phyloP scores from a whole-genome alignment of 495 filamentous ascomycete genomes.

The Chlorociboria aeruginascens region DNA sequence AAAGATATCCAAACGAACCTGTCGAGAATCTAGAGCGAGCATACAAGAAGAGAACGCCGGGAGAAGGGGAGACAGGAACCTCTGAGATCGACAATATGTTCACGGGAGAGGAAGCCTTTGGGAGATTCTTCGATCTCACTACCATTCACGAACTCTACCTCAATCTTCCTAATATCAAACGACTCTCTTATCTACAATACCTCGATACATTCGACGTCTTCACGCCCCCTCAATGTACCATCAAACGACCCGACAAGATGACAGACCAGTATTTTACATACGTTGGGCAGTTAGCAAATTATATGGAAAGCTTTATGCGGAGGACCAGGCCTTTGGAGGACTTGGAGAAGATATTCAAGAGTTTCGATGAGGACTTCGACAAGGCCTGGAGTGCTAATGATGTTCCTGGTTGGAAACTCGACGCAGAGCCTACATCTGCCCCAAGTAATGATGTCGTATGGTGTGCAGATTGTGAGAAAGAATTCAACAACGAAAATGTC shows the following conservation, averaged over 20 bases:
- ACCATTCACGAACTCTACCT: slow-evolving; percentile 74
- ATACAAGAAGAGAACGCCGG: slow-evolving; percentile 64
- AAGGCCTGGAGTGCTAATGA: slow-evolving; percentile 68
- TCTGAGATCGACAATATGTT: slow-evolving; percentile 82
- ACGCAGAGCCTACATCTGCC: slow-evolving; percentile 26
- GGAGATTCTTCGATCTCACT: slow-evolving; percentile 82
- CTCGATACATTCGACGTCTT: slow-evolving; percentile 83
- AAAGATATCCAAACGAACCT: slow-evolving; percentile 84
- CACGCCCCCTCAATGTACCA: slow-evolving; percentile 50
- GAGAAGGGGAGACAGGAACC: slow-evolving; percentile 46
- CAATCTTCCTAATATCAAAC: slow-evolving; percentile 74
- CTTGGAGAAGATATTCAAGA: slow-evolving; percentile 60
- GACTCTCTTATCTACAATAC: slow-evolving; percentile 82
- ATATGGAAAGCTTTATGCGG: slow-evolving; percentile 78
- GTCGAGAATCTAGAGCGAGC: slow-evolving; percentile 90
- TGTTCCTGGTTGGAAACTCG: slow-evolving; percentile 66
- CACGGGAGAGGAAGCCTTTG: slow-evolving; percentile 86
- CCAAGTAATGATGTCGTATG: slow-evolving; percentile 63
- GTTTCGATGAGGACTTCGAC: slow-evolving; percentile 73
- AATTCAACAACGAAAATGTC: slow-evolving; percentile 91
- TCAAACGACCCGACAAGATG: slow-evolving; percentile 71
- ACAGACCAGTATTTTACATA: slow-evolving; percentile 89
- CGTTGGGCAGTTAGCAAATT: slow-evolving; percentile 62
- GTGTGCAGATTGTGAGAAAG: slow-evolving; percentile 85
- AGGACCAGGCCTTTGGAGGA: slow-evolving; percentile 74